Evolutionary conservation across 768 basidiomycete species (phyloP), one percentile per base, ranked within the genome.

Genomic region (Russula abietina): DNA sequence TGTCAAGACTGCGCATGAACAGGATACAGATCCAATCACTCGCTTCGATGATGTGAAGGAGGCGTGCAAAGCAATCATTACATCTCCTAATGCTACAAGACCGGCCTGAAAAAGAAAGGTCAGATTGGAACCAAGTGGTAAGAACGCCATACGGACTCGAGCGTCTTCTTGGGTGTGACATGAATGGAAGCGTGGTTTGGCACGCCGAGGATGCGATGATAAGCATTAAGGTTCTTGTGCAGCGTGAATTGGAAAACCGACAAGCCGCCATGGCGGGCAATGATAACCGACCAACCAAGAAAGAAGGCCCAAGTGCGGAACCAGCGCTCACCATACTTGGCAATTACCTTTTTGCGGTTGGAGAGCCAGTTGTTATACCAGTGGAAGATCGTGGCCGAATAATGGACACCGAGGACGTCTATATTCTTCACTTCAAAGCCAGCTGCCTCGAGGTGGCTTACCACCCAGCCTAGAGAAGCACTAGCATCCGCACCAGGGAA

Each of bases 401-500:
- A 97, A 75, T 99, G 97, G 10, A 98, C 96, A 59, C 96, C 97
- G 38, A 98, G 86, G 41, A 98, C 96, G 65, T 99, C 97, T 59
- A 96, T 78, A 69, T 90, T 93, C 79, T 97, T 98, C 64, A 98
- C 87, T 73, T 99, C 97, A 68, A 98, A 98, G 64, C 96, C 95
- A 62, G 91, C 93, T 32, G 79, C 78, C 76, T 98, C 94, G 55
- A 94, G 84, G 78, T 91, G 81, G 32, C 77, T 82, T 64, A 99
- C 81, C 60, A 97, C 93, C 96, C 96, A 98, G 45, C 90, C 92
- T 33, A 98, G 87, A 22, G 95, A 91, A 74, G 93, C 93, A 2
- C 88, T 92, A 0, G 97, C 97, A 70, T 99, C 97, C 3, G 96
- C 97, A 71, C 96, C 96, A 50, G 97, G 96, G 87, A 99, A 99